A percentile compares a stretch with the other conserved stretches of the same genome.
phyloP scores from a whole-genome alignment of 768 basidiomycete genomes.

The Tulasnella sp. region DNA sequence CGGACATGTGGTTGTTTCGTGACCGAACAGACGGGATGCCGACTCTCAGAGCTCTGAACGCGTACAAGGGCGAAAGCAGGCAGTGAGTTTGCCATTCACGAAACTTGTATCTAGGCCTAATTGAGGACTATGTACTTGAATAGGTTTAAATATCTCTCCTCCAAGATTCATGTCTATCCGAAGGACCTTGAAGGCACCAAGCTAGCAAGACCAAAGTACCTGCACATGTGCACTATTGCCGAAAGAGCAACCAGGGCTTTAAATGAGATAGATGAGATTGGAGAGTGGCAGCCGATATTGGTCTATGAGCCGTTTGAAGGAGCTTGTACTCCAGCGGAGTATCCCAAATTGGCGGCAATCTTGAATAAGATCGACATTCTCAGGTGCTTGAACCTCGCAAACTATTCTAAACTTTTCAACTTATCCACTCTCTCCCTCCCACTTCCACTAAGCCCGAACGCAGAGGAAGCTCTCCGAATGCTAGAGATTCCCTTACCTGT shows the following conservation, averaged over 20 bases:
- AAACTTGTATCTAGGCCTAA: neutral
- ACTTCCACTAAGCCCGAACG: conserved; percentile 53
- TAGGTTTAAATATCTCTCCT: conserved; percentile 72
- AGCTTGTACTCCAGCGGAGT: conserved; percentile 65
- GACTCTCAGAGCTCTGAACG: conserved; percentile 68
- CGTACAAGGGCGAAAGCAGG: conserved; percentile 61
- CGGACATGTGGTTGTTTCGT: conserved; percentile 69
- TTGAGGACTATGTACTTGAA: neutral
- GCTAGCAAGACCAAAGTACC: conserved; percentile 37
- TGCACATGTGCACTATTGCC: conserved; percentile 86
- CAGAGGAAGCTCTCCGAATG: conserved; percentile 64
- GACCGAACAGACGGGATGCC: conserved; percentile 33
- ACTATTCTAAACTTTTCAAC: neutral
- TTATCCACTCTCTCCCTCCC: neutral
- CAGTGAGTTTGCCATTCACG: conserved; percentile 34
- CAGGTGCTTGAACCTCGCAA: conserved; percentile 35
- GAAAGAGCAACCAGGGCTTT: conserved; percentile 54
- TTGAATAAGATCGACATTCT: conserved; percentile 53
- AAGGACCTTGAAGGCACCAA: conserved; percentile 45
- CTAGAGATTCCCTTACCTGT: conserved; percentile 43
- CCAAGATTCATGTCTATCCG: conserved; percentile 59
- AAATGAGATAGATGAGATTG: conserved; percentile 42
- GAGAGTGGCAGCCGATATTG: conserved; percentile 50
- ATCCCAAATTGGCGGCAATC: conserved; percentile 51
- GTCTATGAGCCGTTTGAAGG: conserved; percentile 88